A percentile compares a stretch with the other conserved stretches of the same genome.
Conservation (phyloP, 345 rosid genomes). For the Eucalyptus sp. region DNA sequence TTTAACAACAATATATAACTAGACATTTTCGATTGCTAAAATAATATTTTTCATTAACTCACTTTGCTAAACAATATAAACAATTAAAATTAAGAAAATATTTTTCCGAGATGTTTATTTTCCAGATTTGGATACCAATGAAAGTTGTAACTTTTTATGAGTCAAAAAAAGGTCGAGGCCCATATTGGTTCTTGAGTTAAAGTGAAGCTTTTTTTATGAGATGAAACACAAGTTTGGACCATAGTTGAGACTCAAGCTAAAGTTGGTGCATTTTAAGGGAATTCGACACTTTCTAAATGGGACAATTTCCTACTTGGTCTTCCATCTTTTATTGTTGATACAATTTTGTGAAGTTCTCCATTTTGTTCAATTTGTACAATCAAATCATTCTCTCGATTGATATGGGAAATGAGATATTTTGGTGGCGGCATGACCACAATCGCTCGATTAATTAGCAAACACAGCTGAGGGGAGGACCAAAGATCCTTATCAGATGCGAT, state of each 20-base stretch:
- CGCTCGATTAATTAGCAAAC: rapidly evolving
- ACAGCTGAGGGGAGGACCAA: rapidly evolving
- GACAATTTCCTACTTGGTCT: not conserved
- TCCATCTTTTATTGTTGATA: not conserved
- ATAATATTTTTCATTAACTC: not conserved
- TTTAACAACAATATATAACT: not conserved
- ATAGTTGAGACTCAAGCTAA: not conserved
- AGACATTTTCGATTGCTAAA: not conserved
- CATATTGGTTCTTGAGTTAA: not conserved
- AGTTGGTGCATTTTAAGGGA: not conserved
- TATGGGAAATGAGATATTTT: not conserved
- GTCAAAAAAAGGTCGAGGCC: not conserved
- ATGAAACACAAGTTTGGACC: not conserved
- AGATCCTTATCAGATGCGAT: not conserved
- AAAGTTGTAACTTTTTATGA: not conserved
- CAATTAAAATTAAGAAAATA: not conserved
- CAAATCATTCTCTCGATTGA: not conserved
- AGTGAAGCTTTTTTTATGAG: not conserved
- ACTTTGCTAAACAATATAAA: not conserved
- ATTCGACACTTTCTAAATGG: not conserved
- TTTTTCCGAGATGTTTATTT: not conserved
- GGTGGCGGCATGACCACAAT: not conserved
- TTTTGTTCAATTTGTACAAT: not conserved
- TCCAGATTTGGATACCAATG: not conserved
- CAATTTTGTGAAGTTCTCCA: not conserved